Evolutionary conservation across 495 filamentous ascomycete genomes (phyloP).

Genomic region (Clohesyomyces aquaticus): DNA sequence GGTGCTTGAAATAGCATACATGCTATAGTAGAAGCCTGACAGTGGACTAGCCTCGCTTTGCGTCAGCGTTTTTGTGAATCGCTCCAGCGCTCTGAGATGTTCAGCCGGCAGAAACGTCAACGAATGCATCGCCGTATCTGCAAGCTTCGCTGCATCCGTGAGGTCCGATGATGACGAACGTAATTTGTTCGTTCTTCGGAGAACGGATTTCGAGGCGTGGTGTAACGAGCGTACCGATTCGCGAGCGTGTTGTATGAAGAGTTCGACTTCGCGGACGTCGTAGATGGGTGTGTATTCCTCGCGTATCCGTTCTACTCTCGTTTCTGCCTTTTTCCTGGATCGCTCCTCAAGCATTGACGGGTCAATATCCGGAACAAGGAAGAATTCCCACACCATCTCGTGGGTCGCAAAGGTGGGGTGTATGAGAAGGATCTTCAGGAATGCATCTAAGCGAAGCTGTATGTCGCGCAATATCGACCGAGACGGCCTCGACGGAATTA

Average conservation of each 20-base stretch:
- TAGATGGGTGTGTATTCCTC: slow-evolving; percentile 82
- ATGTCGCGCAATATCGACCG: slow-evolving; percentile 84
- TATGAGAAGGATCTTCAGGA: slow-evolving; percentile 79
- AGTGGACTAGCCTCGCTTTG: slow-evolving; percentile 76
- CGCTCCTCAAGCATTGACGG: slow-evolving; percentile 87
- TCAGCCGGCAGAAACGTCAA: slow-evolving; percentile 67
- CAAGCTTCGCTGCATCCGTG: slow-evolving; percentile 65
- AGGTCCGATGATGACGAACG: slow-evolving; percentile 63
- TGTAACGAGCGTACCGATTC: slow-evolving; percentile 85
- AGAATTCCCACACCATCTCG: slow-evolving; percentile 99
- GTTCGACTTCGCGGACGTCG: slow-evolving; percentile 88
- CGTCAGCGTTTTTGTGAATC: slow-evolving; percentile 68
- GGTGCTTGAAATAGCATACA: slow-evolving; percentile 76
- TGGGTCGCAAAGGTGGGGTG: slow-evolving; percentile 96
- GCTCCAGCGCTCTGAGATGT: slow-evolving; percentile 71
- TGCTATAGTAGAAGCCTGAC: slow-evolving; percentile 69
- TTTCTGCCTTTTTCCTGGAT: slow-evolving; percentile 81
- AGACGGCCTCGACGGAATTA: slow-evolving; percentile 89
- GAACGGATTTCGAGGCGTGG: slow-evolving; percentile 75
- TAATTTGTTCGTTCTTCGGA: slow-evolving; percentile 67
- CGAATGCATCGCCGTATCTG: slow-evolving; percentile 60
- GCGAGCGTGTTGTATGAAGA: slow-evolving; percentile 85
- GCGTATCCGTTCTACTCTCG: slow-evolving; percentile 76
- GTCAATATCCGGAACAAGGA: slow-evolving; percentile 93
- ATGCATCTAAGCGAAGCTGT: slow-evolving; percentile 82